Percentiles rank a stretch among this genome's conserved stretches.
These are phyloP conservation scores for Maudiozyma bulderi DNA, from an alignment of 805 yeast genomes.

Conservation along the genomic window DNA sequence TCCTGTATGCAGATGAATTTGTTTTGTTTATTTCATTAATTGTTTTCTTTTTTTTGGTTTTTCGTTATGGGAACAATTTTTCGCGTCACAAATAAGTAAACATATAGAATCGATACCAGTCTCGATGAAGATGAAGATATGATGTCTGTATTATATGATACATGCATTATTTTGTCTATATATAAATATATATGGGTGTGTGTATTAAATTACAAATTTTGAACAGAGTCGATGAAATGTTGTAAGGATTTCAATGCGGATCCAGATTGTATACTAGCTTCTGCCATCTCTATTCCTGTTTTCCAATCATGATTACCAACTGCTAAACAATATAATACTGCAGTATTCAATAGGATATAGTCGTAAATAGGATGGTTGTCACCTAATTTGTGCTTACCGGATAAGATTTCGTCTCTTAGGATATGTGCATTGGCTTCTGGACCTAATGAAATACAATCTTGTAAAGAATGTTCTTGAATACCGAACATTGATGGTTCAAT, in stretches of 20 bases:
- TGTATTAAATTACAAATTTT: neutral
- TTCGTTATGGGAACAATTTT: no score
- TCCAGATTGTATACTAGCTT: conserved; percentile 57
- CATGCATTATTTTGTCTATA: no score
- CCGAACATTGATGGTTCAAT: conserved; percentile 75
- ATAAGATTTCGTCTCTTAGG: conserved; percentile 32
- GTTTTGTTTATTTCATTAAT: no score
- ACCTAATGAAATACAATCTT: conserved; percentile 69
- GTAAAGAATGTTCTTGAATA: conserved; percentile 59
- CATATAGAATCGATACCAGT: no score
- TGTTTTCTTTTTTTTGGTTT: no score
- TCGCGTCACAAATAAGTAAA: no score
- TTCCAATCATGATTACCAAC: conserved; percentile 63
- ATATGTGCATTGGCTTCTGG: conserved; percentile 73
- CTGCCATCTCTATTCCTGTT: conserved; percentile 69
- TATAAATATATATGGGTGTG: no score
- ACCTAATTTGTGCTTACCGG: conserved; percentile 37
- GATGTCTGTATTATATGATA: no score
- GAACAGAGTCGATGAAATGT: conserved; percentile 31
- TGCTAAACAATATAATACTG: conserved; percentile 73
- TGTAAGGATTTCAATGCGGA: conserved; percentile 52
- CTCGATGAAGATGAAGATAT: no score
- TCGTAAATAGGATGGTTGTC: conserved; percentile 62
- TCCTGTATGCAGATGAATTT: no score
- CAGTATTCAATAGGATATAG: conserved; percentile 83